Base-by-base conservation (phyloP, 2,329 filamentous ascomycete genomes). In the Botrytis aclada region DNA sequence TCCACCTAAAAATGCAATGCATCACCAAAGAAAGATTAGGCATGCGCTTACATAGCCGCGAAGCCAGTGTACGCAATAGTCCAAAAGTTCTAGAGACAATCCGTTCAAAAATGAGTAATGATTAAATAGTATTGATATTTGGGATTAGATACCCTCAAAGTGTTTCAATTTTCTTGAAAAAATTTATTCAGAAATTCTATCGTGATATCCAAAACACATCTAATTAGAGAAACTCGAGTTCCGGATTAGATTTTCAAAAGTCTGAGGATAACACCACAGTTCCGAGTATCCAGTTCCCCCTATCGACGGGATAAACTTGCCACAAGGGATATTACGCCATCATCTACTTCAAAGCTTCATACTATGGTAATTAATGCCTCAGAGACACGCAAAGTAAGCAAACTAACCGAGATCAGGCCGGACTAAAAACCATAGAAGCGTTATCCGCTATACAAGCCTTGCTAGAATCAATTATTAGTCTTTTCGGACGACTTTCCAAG, bases 321-420 rank as follows among this genome's bases (percentile, higher is more conserved):
- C 18, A 22, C 18, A 0, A 22, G 7, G 43, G 22, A 45, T 22
- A 2, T 45, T 22, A 45, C 18, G 20, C 20, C 1, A 45, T 45
- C 43, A 22, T 45, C 7, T 22, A 20, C 43, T 45, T 1, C 20
- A 45, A 22, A 45, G 18, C 8, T 6, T 45, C 20, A 45, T 22
- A 45, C 0, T 22, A 63, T 62, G 37, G 61, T 43, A 41, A 43
- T 2, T 43, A 29, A 7, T 3, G 3, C 25, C 5, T 14, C 25
- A 16, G 4, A 10, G 0, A 20, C 1, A 25, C 3, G 1, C 7
- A 9, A 4, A 4, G 14, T 18, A 41, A 12, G 41, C 3, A 10
- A 20, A 29, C 37, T 63, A 43, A 63, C 0, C 18, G 37, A 18
- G 16, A 25, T 6, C 14, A 63, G 37, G 7, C 61, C 4, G 61